phyloP scores from a whole-genome alignment of 2,329 filamentous ascomycete genomes.

The Raffaelea albimanens region DNA sequence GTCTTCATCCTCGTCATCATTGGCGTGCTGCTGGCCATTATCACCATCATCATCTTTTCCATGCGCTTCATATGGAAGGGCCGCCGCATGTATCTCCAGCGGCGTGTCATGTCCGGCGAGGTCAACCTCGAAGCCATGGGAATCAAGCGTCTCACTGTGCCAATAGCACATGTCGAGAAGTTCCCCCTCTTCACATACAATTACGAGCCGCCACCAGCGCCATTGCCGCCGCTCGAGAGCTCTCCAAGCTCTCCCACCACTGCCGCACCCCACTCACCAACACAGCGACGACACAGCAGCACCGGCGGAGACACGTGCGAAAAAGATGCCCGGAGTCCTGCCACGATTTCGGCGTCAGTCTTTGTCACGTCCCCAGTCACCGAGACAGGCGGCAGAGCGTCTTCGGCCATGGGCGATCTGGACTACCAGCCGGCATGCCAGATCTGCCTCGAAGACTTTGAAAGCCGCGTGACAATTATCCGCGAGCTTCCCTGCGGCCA shows the following conservation, averaged over 20 bases:
- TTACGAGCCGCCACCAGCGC: conserved; percentile 36
- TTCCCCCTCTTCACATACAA: conserved; percentile 75
- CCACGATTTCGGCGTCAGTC: background rate
- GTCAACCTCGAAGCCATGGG: conserved; percentile 80
- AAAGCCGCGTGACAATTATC: conserved; percentile 59
- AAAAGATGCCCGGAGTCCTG: background rate
- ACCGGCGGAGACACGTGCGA: background rate
- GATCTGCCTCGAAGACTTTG: conserved; percentile 82
- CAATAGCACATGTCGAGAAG: conserved; percentile 57
- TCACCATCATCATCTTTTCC: conserved; percentile 54
- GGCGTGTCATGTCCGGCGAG: conserved; percentile 66
- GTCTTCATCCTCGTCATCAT: conserved; percentile 65
- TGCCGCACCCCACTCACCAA: background rate
- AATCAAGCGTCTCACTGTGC: conserved; percentile 73
- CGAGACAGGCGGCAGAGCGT: conserved; percentile 4
- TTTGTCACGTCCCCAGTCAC: background rate
- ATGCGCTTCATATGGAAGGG: conserved; percentile 73
- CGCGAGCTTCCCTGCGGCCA: conserved; percentile 83
- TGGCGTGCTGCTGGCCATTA: conserved; percentile 59
- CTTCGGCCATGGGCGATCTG: conserved; percentile 10
- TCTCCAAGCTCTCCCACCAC: background rate
- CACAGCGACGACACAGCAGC: too few species aligned
- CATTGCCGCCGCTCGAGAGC: conserved; percentile 7
- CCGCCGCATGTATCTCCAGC: conserved; percentile 57
- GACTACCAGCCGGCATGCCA: conserved; percentile 73